Evolutionary conservation across 192 early-diverging fungal genomes (phyloP).

Genomic region (Pilaira anomala): DNA sequence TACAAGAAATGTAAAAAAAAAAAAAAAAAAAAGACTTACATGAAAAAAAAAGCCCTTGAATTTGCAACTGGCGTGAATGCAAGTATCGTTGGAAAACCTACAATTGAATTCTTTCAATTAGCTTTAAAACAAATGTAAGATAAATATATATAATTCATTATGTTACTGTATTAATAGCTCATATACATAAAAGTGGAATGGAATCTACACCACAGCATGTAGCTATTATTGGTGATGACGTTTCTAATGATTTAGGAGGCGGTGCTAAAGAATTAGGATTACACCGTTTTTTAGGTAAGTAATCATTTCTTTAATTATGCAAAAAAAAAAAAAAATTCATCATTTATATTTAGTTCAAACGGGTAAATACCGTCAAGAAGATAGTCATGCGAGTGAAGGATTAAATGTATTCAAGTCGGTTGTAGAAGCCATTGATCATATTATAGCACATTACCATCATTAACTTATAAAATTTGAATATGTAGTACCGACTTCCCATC

Average conservation of each 20-base stretch:
- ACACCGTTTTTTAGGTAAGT: slow-evolving; percentile 43
- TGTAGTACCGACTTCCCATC: too few species aligned
- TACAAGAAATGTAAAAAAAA: neutral
- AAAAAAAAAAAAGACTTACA: neutral
- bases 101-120: slow-evolving; percentile 68
- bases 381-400: slow-evolving; percentile 55
- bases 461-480: too few species aligned
- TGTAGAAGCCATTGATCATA: slow-evolving; percentile 60
- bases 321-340: too few species aligned
- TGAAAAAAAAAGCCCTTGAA: slow-evolving; percentile 56
- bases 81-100: slow-evolving; percentile 80
- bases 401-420: slow-evolving; percentile 59
- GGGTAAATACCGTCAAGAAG: slow-evolving; percentile 77
- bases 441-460: slow-evolving; percentile 46
- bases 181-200: slow-evolving; percentile 19
- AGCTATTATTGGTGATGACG: slow-evolving; percentile 88
- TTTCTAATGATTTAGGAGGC: slow-evolving; percentile 76
- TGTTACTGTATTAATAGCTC: neutral
- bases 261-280: slow-evolving; percentile 77
- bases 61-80: slow-evolving; percentile 66
- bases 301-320: neutral
- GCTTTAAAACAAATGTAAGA: slow-evolving; percentile 69
- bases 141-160: neutral
- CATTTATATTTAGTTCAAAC: slow-evolving; percentile 56
- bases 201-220: slow-evolving; percentile 47